These are phyloP conservation scores for Monilinia fructicola DNA, from an alignment of 2,329 filamentous ascomycete genomes.

Conservation along the genomic window DNA sequence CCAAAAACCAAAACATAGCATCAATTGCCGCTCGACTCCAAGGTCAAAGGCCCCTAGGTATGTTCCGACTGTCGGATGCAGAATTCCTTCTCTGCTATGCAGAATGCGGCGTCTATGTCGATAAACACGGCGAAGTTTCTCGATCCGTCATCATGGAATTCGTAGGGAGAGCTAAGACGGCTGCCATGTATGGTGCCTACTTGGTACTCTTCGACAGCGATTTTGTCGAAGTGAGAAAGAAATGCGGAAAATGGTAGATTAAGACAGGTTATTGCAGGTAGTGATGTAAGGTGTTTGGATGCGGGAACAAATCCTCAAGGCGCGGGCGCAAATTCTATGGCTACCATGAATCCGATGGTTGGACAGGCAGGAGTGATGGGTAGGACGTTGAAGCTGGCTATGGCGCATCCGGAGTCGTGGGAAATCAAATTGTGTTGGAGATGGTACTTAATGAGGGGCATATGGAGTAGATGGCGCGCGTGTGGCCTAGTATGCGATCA, in stretches of 20 bases:
- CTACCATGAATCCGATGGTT: constrained; percentile 30
- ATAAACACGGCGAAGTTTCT: constrained; percentile 95
- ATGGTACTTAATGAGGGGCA: constrained; percentile 89
- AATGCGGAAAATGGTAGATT: constrained; percentile 94
- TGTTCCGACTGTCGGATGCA: constrained; percentile 91
- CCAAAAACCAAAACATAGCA: constrained; percentile 79
- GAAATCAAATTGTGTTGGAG: constrained; percentile 86
- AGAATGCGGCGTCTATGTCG: constrained; percentile 95
- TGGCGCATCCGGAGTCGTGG: constrained; percentile 90
- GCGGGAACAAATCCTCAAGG: constrained; percentile 62
- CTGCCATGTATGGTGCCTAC: constrained; percentile 88
- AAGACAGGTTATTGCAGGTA: constrained; percentile 88
- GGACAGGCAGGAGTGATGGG: constrained; percentile 45
- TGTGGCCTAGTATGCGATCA: neutral
- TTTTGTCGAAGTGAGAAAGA: constrained; percentile 88
- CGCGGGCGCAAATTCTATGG: constrained; percentile 49
- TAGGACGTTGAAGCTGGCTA: constrained; percentile 86
- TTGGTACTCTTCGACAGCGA: constrained; percentile 92
- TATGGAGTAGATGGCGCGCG: constrained; percentile 31
- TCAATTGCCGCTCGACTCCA: constrained; percentile 79
- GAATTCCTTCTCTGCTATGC: constrained; percentile 94
- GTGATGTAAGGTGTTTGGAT: constrained; percentile 87
- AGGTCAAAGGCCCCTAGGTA: constrained; percentile 82
- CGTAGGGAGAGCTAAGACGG: constrained; percentile 84
- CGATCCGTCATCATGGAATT: constrained; percentile 98